Evolutionary conservation across 768 basidiomycete genomes (phyloP), one percentile per base, ranked within the genome.

Genomic region (Polyporus arcularius): DNA sequence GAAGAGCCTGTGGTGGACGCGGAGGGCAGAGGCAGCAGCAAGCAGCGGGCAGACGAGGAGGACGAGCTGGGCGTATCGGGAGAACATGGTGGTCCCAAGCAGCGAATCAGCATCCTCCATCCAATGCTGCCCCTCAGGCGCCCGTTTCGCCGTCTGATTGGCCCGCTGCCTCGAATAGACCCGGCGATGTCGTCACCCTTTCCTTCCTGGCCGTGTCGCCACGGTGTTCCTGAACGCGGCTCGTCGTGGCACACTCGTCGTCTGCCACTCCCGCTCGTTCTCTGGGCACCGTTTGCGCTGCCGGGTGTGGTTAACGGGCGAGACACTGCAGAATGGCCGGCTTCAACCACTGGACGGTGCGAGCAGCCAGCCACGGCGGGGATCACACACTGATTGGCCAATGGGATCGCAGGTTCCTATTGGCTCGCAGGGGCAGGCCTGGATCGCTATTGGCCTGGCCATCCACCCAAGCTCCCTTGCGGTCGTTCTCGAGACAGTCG

Each of bases 1-100:
- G 66, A 79, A 78, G 50, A 88, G 48, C 21, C 86, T 79, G 70
- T 89, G 87, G 65, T 76, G 75, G 21, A 86, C 52, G 59, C 71
- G 62, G 60, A 77, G 54, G 60, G 68, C 55, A 38, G 50, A 45
- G 62, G 57, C 60, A 58, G 65, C 60, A 48, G 60, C 28, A 57
- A 61, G 60, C 64, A 65, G 41, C 64, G 62, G 60, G 39, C 66
- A 41, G 58, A 65, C 28, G 59, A 68, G 30, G 63, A 62, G 52
- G 72, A 60, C 2, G 70, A 66, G 35, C 73, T 69, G 30, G 12
- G 71, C 64, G 64, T 67, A 70, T 52, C 71, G 74, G 30, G 74
- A 64, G 60, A 74, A 53, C 62, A 62, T 66, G 61, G 46, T 45
- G 6, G 61, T 8, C 32, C 53, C 15, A 1, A 1, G 46, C 49